Conservation (phyloP, 2,329 filamentous ascomycete genomes). For the Dichotomopilus funicola region DNA sequence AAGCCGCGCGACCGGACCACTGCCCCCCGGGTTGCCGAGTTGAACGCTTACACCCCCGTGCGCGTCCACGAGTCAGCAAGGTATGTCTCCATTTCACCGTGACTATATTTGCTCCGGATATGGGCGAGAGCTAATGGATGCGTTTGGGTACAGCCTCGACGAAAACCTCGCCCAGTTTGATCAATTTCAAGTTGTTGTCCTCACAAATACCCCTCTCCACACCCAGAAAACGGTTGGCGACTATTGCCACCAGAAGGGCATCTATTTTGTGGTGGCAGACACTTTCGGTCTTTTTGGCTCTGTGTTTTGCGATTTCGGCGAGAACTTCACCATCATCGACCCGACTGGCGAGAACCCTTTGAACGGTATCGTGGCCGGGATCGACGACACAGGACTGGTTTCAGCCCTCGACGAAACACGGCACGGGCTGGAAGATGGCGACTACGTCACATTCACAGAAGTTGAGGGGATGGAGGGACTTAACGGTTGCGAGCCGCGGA, state of each 20-base stretch:
- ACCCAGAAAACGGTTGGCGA: slow-evolving; percentile 81
- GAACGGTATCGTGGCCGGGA: slow-evolving; percentile 81
- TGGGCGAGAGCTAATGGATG: slow-evolving; percentile 10
- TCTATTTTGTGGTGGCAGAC: slow-evolving; percentile 81
- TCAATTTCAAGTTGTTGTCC: slow-evolving; percentile 85
- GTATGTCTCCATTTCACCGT: slow-evolving; percentile 31
- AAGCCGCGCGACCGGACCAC: slow-evolving; percentile 85
- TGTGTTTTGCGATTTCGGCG: slow-evolving; percentile 95
- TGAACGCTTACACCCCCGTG: slow-evolving; percentile 95
- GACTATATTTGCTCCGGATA: no score
- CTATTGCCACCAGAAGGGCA: slow-evolving; percentile 89
- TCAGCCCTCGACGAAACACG: slow-evolving; percentile 91
- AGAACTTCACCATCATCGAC: slow-evolving; percentile 86
- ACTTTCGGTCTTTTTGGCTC: slow-evolving; percentile 91
- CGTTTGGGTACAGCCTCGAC: slow-evolving; percentile 49
- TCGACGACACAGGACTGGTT: slow-evolving; percentile 84
- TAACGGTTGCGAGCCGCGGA: slow-evolving; percentile 77
- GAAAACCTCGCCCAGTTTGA: slow-evolving; percentile 76
- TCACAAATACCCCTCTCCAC: slow-evolving; percentile 76
- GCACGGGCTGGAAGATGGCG: slow-evolving; percentile 92
- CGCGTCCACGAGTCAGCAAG: slow-evolving; percentile 59
- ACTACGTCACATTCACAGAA: slow-evolving; percentile 92
- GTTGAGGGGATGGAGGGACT: slow-evolving; percentile 85
- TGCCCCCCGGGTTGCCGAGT: slow-evolving; percentile 81
- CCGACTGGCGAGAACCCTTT: slow-evolving; percentile 82